Percentiles rank a stretch among this genome's conserved stretches.
Conservation (phyloP, 2,329 filamentous ascomycete species). For the Colletotrichum orchidophilum region DNA sequence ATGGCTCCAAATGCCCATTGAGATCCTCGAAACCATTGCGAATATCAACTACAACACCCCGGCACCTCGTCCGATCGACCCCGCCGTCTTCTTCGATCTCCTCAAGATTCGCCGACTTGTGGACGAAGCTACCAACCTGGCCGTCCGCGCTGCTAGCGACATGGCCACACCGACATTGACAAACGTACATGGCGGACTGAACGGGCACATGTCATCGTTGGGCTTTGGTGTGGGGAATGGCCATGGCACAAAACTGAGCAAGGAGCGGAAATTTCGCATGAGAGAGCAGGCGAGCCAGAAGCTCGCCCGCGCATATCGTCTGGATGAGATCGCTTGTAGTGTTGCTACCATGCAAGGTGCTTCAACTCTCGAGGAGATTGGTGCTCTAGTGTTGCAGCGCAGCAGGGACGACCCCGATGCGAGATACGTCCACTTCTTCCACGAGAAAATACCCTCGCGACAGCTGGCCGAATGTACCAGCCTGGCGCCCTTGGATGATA, state of each 20-base stretch:
- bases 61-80: conserved; percentile 80
- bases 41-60: conserved; percentile 83
- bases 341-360: conserved; percentile 86
- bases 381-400: conserved; percentile 75
- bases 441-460: conserved; percentile 85
- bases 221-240: conserved; percentile 68
- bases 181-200: conserved; percentile 57
- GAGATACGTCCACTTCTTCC: conserved; percentile 91
- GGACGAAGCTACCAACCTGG: conserved; percentile 81
- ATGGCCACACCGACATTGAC: conserved; percentile 72
- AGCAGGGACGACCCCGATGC: conserved; percentile 76
- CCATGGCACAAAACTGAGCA: conserved; percentile 73
- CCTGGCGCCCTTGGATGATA: conserved; percentile 71
- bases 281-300: conserved; percentile 83
- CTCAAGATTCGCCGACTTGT: conserved; percentile 83
- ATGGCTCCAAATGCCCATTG: conserved; percentile 82
- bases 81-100: conserved; percentile 83
- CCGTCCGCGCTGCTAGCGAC: conserved; percentile 80
- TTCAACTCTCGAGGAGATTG: conserved; percentile 80
- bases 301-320: conserved; percentile 78
- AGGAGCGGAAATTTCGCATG: conserved; percentile 81
- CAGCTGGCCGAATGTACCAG: conserved; percentile 78
- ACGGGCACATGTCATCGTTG: conserved; percentile 43
- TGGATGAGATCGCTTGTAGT: conserved; percentile 86
- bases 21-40: conserved; percentile 81